A percentile compares a stretch with the other conserved stretches of the same genome.
These are phyloP conservation scores for Penicillium sp. DNA, from an alignment of 2,329 filamentous ascomycete species.

Conservation along the genomic window DNA sequence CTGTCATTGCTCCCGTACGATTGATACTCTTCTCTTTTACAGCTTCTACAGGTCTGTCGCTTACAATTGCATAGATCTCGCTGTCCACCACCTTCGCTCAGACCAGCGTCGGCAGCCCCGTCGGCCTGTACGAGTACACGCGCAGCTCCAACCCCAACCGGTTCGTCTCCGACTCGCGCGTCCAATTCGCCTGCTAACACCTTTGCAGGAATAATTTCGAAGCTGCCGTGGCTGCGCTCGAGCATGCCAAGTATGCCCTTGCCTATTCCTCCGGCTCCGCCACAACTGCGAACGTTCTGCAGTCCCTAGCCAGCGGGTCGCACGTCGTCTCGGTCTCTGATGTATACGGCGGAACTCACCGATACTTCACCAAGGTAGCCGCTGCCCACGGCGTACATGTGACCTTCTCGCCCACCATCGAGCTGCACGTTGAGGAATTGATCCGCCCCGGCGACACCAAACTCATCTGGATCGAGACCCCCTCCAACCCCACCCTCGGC, in stretches of 20 bases:
- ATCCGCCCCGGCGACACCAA: conserved; percentile 79
- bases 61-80: conserved; percentile 60
- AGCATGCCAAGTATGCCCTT: conserved; percentile 86
- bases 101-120: conserved; percentile 75
- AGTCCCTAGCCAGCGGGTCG: conserved; percentile 82
- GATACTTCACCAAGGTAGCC: conserved; percentile 98
- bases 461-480: conserved; percentile 94
- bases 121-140: conserved; percentile 89
- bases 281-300: conserved; percentile 86
- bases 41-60: not conserved
- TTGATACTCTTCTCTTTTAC: not conserved
- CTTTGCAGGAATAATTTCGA: conserved; percentile 75
- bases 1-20: conserved; percentile 79
- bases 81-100: conserved; percentile 97
- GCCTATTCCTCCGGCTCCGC: conserved; percentile 93
- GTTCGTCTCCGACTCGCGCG: conserved; percentile 32
- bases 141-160: conserved; percentile 90
- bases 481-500: conserved; percentile 88
- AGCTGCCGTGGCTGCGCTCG: conserved; percentile 80
- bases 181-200: conserved; percentile 4
- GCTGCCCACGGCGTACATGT: conserved; percentile 90
- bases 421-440: conserved; percentile 76
- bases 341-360: conserved; percentile 95
- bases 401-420: conserved; percentile 89
- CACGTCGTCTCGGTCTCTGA: conserved; percentile 96